Evolutionary conservation across 2,329 filamentous ascomycete genomes (phyloP).

Genomic region (Didymosphaeria variabile): DNA sequence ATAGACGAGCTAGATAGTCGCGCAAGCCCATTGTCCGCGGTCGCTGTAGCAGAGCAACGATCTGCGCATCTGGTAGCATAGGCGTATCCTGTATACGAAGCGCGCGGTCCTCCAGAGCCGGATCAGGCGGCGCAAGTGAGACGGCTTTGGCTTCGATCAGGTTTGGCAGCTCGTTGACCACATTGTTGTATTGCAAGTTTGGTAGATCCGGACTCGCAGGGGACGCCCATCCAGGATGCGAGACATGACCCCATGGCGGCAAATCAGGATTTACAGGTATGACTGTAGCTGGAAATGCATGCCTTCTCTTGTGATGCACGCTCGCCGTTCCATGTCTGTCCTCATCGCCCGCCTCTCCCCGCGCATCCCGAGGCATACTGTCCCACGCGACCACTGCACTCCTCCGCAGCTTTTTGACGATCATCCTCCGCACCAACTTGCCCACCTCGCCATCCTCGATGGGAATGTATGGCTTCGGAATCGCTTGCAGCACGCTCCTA

Average conservation of each 20-base stretch:
- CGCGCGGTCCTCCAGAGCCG: constrained; percentile 45
- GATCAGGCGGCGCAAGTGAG: constrained; percentile 75
- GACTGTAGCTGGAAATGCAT: constrained; percentile 38
- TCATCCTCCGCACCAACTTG: constrained; percentile 77
- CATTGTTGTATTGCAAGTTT: constrained; percentile 81
- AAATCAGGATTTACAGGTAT: constrained; percentile 53
- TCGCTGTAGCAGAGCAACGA: constrained; percentile 76
- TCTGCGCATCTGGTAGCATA: constrained; percentile 67
- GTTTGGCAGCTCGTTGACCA: constrained; percentile 85
- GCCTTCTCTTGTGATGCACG: constrained; percentile 43
- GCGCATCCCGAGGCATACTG: constrained; percentile 71
- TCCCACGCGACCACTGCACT: constrained; percentile 86
- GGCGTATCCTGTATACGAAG: constrained; percentile 38
- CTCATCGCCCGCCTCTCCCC: constrained; percentile 50
- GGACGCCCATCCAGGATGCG: constrained; percentile 88
- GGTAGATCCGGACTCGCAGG: constrained; percentile 78
- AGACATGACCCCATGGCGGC: constrained; percentile 81
- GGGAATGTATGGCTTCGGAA: constrained; percentile 87
- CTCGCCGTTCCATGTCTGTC: constrained; percentile 31
- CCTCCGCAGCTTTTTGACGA: constrained; percentile 74
- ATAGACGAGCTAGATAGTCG: constrained; percentile 79
- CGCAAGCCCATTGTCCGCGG: constrained; percentile 76
- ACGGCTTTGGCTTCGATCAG: constrained; percentile 92
- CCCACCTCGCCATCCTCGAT: constrained; percentile 85
- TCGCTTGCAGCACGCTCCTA: constrained; percentile 77